Evolutionary conservation across 768 basidiomycete species (phyloP).

Genomic region (Boletellus ananiceps): DNA sequence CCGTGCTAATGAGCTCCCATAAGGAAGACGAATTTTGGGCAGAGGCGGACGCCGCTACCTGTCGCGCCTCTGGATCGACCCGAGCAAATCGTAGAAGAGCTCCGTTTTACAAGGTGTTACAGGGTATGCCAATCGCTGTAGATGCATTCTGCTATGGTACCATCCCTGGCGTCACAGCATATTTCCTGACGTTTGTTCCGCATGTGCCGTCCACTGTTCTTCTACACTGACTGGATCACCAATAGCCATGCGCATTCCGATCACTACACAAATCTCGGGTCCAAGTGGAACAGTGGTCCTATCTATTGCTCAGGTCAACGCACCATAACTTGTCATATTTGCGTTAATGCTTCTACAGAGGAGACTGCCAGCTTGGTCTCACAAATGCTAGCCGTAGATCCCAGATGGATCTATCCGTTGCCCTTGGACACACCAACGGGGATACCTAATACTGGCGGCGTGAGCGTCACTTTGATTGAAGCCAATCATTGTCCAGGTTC

Average conservation of each 20-base stretch:
- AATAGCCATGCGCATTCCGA: slow-evolving; percentile 93
- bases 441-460: slow-evolving; percentile 80
- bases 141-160: slow-evolving; percentile 94
- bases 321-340: not conserved
- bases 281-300: slow-evolving; percentile 84
- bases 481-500: slow-evolving; percentile 99
- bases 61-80: slow-evolving; percentile 41
- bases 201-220: not conserved
- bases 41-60: slow-evolving; percentile 58
- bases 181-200: slow-evolving; percentile 73
- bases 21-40: slow-evolving; percentile 84
- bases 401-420: slow-evolving; percentile 83
- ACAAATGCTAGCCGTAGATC: slow-evolving; percentile 86
- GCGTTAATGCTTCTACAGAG: slow-evolving; percentile 33
- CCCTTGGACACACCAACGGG: slow-evolving; percentile 72
- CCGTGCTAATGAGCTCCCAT: slow-evolving; percentile 83
- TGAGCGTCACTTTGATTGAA: slow-evolving; percentile 89
- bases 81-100: slow-evolving; percentile 64
- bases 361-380: slow-evolving; percentile 88
- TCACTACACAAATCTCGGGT: slow-evolving; percentile 89
- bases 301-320: slow-evolving; percentile 82
- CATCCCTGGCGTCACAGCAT: slow-evolving; percentile 85
- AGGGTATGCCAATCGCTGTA: slow-evolving; percentile 97
- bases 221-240: slow-evolving; percentile 7
- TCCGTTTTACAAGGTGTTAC: slow-evolving; percentile 93